A percentile compares a stretch with the other conserved stretches of the same genome.
Conservation (phyloP, 768 basidiomycete species). For the Naganishia randhawae region DNA sequence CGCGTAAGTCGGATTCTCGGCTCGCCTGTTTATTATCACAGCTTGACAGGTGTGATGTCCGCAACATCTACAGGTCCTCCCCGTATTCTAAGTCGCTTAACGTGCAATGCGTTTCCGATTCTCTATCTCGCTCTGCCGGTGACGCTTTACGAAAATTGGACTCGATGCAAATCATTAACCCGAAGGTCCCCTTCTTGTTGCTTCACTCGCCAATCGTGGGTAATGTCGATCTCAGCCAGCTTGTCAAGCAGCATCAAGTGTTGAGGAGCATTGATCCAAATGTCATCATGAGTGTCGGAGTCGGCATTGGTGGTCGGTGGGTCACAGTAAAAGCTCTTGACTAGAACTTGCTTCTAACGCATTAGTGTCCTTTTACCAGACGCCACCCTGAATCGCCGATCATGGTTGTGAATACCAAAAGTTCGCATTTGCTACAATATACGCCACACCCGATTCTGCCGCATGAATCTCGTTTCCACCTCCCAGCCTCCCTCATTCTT, state of each 20-base stretch:
- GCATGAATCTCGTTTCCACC: slow-evolving; percentile 30
- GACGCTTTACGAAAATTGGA: slow-evolving; percentile 51
- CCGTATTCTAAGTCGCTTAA: slow-evolving; percentile 25
- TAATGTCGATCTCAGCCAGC: slow-evolving; percentile 83
- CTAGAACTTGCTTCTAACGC: too few relatives aligned
- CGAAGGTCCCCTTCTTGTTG: slow-evolving; percentile 49
- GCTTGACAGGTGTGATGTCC: background rate
- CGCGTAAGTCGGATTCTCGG: slow-evolving; percentile 58
- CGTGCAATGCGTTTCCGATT: slow-evolving; percentile 41
- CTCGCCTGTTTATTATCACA: background rate
- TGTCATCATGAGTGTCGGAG: slow-evolving; percentile 88
- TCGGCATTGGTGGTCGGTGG: slow-evolving; percentile 47
- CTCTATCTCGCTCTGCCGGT: slow-evolving; percentile 46
- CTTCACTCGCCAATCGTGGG: slow-evolving; percentile 63
- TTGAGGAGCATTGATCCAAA: slow-evolving; percentile 81
- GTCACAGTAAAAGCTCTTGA: slow-evolving; percentile 8
- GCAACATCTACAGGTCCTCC: slow-evolving; percentile 11
- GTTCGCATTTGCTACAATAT: slow-evolving; percentile 43
- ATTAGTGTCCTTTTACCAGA: slow-evolving; percentile 31
- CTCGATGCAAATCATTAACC: slow-evolving; percentile 49
- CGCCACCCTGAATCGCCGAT: slow-evolving; percentile 61
- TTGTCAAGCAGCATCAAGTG: slow-evolving; percentile 82
- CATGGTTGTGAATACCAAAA: slow-evolving; percentile 47
- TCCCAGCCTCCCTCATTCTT: slow-evolving; percentile 53
- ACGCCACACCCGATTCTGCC: slow-evolving; percentile 38